Base-by-base conservation (phyloP, 1,284 basidiomycete species). In the Farysia itapuensis region DNA sequence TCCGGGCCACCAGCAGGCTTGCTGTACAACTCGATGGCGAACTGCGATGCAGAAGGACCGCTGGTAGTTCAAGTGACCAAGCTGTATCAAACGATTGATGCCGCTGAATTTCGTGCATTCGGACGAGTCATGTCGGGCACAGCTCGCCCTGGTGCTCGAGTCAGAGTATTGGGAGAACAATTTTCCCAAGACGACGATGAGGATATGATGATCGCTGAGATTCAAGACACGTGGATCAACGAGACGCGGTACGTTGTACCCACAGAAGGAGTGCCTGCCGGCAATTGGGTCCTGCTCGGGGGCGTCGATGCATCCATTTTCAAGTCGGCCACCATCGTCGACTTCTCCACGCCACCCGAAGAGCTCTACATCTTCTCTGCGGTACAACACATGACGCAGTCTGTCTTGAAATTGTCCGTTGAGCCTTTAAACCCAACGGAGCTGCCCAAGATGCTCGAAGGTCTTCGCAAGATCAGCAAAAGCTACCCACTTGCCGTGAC, bases 151-250 rank as follows among this genome's bases (percentile, higher is more conserved):
- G 92, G 91, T 5, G 84, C 85, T 80, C 81, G 86, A 22, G 83
- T 99, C 67, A 95, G 94, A 79, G 93, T 98, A n/a, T 82, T 98
- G 9, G 95, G 95, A 45, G 94, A 97, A 77, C 89, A 90, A 0
- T 99, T 92, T 77, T 94, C 92, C 9, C 87, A 89, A 12, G 93
- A 97, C 70, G 95, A 98, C 72, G 94, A 98, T 78, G 95, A 99
- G 79, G 95, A 99, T 75, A 94, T 97, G 90, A 84, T 87, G 72
- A 84, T 86, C 57, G 86, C 85, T n/a, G 83, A 81, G 3, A 84
- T 97, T 5, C 91, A 95, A 65, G 86, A 86, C 49, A 81, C 97
- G 24, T 90, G 90, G 86, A 85, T 97, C 53, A 84, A 84, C 75
- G 89, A 97, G 80, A 85, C 93, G 16, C 83, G 95, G 85, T 98